Evolutionary conservation across 768 basidiomycete species (phyloP).

Genomic region (Floccularia luteovirens): DNA sequence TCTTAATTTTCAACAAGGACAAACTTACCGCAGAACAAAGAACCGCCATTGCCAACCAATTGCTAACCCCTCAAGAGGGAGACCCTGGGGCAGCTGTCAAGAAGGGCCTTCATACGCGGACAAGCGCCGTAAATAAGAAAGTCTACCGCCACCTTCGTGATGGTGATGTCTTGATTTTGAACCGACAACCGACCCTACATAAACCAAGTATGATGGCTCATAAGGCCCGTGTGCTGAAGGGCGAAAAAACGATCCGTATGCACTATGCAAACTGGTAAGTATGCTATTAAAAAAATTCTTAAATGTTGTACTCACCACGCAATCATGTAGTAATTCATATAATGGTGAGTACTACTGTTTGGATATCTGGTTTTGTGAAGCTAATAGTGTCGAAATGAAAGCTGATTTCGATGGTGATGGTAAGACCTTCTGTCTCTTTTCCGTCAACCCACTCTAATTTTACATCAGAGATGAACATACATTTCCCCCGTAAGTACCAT

Average conservation of each 20-base stretch:
- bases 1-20: slow-evolving; percentile 48
- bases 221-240: slow-evolving; percentile 81
- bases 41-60: slow-evolving; percentile 91
- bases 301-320: neutral
- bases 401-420: slow-evolving; percentile 24
- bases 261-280: slow-evolving; percentile 98
- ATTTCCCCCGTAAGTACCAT: slow-evolving; percentile 82
- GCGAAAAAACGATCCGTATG: slow-evolving; percentile 99
- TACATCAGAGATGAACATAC: slow-evolving; percentile 92
- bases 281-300: neutral
- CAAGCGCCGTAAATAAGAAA: slow-evolving; percentile 87
- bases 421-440: slow-evolving; percentile 6
- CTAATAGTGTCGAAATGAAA: too few species aligned
- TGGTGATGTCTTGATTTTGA: slow-evolving; percentile 92
- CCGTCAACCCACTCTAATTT: slow-evolving; percentile 1
- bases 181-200: slow-evolving; percentile 96
- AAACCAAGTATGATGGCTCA: slow-evolving; percentile 99
- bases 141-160: slow-evolving; percentile 93
- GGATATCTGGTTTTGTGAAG: too few species aligned
- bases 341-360: slow-evolving; percentile 52
- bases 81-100: slow-evolving; percentile 36
- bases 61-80: slow-evolving; percentile 86
- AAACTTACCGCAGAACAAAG: slow-evolving; percentile 83
- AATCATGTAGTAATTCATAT: slow-evolving; percentile 88
- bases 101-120: slow-evolving; percentile 66